Conservation (phyloP, 148 eudicot species). For the Rhododendron henanense region DNA sequence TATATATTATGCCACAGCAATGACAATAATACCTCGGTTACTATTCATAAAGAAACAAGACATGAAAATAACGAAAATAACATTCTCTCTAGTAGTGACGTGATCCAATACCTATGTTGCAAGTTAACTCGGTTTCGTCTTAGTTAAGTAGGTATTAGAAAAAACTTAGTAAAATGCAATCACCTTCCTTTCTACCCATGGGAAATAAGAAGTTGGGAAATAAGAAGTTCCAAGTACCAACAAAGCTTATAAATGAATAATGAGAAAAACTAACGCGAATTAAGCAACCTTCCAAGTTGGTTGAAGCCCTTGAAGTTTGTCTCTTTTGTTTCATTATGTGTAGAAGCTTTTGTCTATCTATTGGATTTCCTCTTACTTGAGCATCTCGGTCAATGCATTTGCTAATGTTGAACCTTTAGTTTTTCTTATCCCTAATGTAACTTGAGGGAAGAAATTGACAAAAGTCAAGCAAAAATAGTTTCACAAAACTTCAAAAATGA, state of each 20-base stretch:
- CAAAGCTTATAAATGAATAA: too few species aligned
- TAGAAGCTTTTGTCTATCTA: neutral
- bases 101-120: too few species aligned
- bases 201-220: too few species aligned
- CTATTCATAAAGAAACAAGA: neutral
- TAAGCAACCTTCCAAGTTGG: neutral
- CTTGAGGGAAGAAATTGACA: neutral
- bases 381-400: neutral
- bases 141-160: neutral
- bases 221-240: neutral
- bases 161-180: neutral
- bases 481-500: neutral
- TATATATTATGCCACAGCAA: neutral
- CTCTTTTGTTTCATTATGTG: neutral
- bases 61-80: neutral
- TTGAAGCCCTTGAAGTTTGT: neutral
- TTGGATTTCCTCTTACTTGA: neutral
- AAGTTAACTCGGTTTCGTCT: neutral
- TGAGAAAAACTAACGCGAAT: neutral
- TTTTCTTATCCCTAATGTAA: neutral
- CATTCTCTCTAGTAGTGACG: neutral
- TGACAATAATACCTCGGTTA: neutral
- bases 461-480: neutral
- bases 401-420: neutral
- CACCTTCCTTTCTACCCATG: neutral